Conservation (phyloP, 1,284 basidiomycete species). For the Tilletia caries region DNA sequence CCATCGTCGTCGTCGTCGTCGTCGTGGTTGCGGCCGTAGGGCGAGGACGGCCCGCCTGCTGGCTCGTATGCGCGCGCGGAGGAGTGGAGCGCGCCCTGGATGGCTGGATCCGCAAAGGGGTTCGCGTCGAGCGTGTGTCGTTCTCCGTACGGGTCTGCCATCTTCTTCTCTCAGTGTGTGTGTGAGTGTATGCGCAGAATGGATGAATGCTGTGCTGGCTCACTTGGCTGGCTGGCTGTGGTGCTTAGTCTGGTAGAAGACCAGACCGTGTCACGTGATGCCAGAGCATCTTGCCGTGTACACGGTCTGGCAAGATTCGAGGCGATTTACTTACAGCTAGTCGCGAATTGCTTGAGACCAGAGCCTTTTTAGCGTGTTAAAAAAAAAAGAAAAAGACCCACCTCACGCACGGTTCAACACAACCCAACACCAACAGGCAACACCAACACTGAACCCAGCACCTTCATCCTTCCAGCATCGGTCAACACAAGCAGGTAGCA, state of each 20-base stretch:
- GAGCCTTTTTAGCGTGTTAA: too few relatives aligned
- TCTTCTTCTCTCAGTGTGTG: neutral
- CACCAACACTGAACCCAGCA: too few relatives aligned
- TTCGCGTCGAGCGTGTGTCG: constrained; percentile 49
- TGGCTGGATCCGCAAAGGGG: constrained; percentile 54
- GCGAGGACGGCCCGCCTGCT: neutral
- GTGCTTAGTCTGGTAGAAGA: neutral
- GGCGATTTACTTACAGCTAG: too few relatives aligned
- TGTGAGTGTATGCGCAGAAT: neutral
- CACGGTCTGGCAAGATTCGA: too few relatives aligned
- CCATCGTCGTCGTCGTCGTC: neutral
- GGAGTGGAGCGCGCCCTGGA: constrained; percentile 45
- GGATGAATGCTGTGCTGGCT: neutral
- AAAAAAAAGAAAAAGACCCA: too few relatives aligned
- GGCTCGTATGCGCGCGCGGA: constrained; percentile 35
- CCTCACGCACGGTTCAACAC: too few relatives aligned
- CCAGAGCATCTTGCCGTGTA: too few relatives aligned
- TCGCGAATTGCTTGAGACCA: too few relatives aligned
- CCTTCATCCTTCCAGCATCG: too few relatives aligned
- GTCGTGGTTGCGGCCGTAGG: neutral
- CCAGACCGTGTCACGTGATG: too few relatives aligned
- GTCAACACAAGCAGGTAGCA: too few relatives aligned
- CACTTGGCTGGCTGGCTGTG: neutral
- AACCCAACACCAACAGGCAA: too few relatives aligned
- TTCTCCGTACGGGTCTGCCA: constrained; percentile 41